Evolutionary conservation across 2,329 filamentous ascomycete genomes (phyloP), one percentile per base, ranked within the genome.

Genomic region (Ophiosphaerella herpotricha): DNA sequence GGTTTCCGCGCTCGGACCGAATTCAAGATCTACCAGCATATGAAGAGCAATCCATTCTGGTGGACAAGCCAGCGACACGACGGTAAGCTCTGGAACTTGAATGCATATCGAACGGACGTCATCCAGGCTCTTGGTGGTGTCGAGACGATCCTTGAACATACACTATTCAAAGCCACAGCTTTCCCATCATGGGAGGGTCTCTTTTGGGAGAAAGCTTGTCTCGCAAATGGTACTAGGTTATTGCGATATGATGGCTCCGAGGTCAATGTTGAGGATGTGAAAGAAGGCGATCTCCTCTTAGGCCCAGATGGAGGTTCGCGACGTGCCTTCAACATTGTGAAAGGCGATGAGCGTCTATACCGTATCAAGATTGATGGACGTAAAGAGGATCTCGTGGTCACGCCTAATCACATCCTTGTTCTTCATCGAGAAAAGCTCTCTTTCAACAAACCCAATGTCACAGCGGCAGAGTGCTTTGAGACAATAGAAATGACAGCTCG

Each of bases 11-110:
- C 92, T 12, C 84, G 94, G 46, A 91, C 93, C 9, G 94, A 99
- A 73, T 99, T 99, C 80, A 99, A 99, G 80, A 87, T 94, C 26
- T 99, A 97, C 71, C 93, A 97, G 73, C 81, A 97, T 53, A 97
- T 99, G 93, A 97, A 96, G 84, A 95, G 89, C 76, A 97, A 97
- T 71, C 94, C 94, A 0, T 97, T 97, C 81, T 97, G 92, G 91
- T 99, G 94, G 94, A 99, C 94, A 4, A 96, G 90, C 66, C 93
- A 97, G 74, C 83, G 94, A 34, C 95, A 99, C 67, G 94, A 99
- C 66, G 94, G 94, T 70, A 97, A 97, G 69, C 75, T 99, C 4
- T 99, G 94, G 94, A 97, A 97, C 58, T 74, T 99, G 46, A 97
- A 97, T 60, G 90, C 91, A 1, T 97, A 97, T 75, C 82, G 94